Conservation (phyloP, 164 flowering plant species). For the Stephania japonica region DNA sequence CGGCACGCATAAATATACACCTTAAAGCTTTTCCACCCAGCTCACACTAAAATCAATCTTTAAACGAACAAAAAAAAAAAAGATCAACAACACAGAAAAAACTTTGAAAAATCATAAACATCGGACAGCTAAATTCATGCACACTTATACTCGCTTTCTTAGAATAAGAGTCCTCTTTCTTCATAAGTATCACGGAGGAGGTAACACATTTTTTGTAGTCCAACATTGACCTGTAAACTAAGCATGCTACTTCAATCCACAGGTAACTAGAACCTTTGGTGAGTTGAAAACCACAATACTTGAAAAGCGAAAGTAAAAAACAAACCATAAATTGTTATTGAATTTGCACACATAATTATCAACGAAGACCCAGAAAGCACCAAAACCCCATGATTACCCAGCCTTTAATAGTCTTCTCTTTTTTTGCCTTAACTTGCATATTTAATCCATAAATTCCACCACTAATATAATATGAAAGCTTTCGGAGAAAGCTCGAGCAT, state of each 20-base stretch:
- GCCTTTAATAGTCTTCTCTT: neutral
- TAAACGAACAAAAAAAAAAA: neutral
- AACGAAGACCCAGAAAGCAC: neutral
- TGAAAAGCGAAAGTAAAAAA: neutral
- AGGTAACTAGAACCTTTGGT: neutral
- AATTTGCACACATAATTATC: neutral
- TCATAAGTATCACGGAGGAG: neutral
- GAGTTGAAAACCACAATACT: neutral
- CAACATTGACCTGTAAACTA: neutral
- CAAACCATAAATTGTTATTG: neutral
- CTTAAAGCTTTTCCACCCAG: neutral
- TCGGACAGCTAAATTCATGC: neutral
- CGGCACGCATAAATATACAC: neutral
- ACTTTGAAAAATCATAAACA: neutral
- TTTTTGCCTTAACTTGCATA: neutral
- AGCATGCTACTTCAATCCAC: neutral
- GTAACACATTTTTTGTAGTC: neutral
- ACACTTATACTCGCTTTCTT: neutral
- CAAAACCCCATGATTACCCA: neutral
- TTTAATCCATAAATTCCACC: neutral
- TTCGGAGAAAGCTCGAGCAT: neutral
- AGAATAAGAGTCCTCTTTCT: neutral
- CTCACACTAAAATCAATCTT: neutral
- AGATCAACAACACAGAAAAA: neutral
- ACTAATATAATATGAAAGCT: neutral